phyloP scores from a whole-genome alignment of 2,329 filamentous ascomycete genomes.

The Colletotrichum sp. region DNA sequence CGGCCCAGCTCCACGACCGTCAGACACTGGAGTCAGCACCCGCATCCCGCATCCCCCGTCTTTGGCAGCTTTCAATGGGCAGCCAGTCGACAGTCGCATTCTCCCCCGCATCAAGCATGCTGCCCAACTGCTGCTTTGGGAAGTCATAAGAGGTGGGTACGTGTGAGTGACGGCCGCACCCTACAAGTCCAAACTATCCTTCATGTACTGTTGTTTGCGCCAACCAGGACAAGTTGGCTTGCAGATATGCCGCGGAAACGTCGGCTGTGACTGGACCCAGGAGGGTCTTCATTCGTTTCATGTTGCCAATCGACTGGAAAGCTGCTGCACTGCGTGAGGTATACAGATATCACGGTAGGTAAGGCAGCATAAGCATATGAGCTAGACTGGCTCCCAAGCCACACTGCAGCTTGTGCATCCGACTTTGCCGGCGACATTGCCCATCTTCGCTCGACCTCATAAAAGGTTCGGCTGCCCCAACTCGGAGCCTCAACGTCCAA shows the following conservation, averaged over 20 bases:
- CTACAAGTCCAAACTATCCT: background rate
- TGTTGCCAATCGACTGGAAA: background rate
- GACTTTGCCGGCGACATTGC: background rate
- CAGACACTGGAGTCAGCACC: background rate
- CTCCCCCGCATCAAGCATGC: constrained; percentile 1
- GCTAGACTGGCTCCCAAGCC: background rate
- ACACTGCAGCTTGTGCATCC: constrained; percentile 1
- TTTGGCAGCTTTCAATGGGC: background rate
- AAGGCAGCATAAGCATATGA: background rate
- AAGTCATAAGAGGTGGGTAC: background rate
- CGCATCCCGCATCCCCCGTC: background rate
- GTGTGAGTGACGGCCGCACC: background rate
- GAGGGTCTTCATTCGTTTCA: background rate
- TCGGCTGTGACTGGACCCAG: background rate
- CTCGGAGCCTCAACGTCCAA: background rate
- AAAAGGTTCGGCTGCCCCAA: background rate
- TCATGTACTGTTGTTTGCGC: background rate
- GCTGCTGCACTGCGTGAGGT: background rate
- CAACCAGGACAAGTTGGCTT: background rate
- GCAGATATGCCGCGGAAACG: background rate
- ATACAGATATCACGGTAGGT: background rate
- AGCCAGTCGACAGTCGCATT: background rate
- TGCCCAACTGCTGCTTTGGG: background rate
- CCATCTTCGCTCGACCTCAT: background rate
- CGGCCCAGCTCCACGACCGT: background rate